Base-by-base conservation (phyloP, 306 rosid genomes). In the Quillaja saponaria region DNA sequence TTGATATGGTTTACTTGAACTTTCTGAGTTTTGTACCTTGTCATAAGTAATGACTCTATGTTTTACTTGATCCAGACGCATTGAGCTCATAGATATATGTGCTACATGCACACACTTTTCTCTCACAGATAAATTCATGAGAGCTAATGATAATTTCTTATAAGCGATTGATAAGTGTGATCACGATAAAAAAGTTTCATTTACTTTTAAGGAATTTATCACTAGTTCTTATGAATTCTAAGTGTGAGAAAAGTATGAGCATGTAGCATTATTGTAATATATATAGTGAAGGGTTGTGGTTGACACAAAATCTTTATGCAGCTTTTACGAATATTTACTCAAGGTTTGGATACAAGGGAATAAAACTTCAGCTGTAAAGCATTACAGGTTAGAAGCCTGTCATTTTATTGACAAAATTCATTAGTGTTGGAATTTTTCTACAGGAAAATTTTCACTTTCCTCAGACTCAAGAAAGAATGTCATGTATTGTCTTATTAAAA, bases 341-440 rank as follows among this genome's bases (percentile, higher is more conserved):
- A 94, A 94, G 79, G 99, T 85, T 62, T 94, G 97, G 99, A 76
- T 94, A 68, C 97, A 72, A 63, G 97, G 99, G 66, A 90, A 94
- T 67, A 85, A 73, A 69, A 94, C 99, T 66, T 38, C 91, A 28
- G 55, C 82, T 67, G 96, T 94, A 12, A 89, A 85, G 70, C 96
- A 10, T 49, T 94, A 94, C 64, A 82, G 97, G 99, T 89, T 73
- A 71, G 84, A 68, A 72, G 61, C 25, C 68, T 8, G 10, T 39
- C 44, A 39, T 1, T 39, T 8, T 39, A 10, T 37, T 37, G 40
- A 37, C 10, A 5, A 37, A 37, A 10, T 37, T 37, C 41, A 34
- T 18, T 40, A 57, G 66, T 28, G n/a, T 40, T 51, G 15, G 63
- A 53, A 68, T 46, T 49, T 34, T 59, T 25, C 56, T 46, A 68